Percentiles rank a stretch among this genome's conserved stretches.
Evolutionary conservation across 2,329 filamentous ascomycete species (phyloP).

Genomic region (Nigrospora osmanthi): DNA sequence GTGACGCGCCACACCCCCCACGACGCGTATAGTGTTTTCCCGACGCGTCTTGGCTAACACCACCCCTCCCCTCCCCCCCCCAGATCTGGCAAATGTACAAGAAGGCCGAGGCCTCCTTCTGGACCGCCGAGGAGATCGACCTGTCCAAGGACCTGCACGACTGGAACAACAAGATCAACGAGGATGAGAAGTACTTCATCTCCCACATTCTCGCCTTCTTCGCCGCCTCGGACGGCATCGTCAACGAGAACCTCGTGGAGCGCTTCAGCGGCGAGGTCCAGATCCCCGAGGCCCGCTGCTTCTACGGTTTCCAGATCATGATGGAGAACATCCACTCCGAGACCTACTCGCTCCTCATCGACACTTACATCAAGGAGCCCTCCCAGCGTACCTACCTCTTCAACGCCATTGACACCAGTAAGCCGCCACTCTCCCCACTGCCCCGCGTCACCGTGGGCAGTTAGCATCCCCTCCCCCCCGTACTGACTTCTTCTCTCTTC

Average conservation of each 20-base stretch:
- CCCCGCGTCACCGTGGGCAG: constrained; percentile 45
- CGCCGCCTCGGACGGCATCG: constrained; percentile 95
- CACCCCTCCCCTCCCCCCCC: constrained; percentile 13
- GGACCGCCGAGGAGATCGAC: constrained; percentile 99
- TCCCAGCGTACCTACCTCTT: constrained; percentile 91
- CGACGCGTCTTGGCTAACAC: constrained; percentile 28
- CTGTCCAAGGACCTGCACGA: constrained; percentile 98
- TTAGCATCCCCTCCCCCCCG: not conserved
- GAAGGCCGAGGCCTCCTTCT: constrained; percentile 99
- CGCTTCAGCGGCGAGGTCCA: constrained; percentile 96
- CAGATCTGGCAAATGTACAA: constrained; percentile 99
- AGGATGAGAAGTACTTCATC: constrained; percentile 97
- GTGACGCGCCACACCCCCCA: constrained; percentile 36
- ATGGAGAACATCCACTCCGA: constrained; percentile 99
- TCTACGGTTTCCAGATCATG: constrained; percentile 99
- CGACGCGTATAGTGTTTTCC: constrained; percentile 62
- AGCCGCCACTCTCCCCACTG: constrained; percentile 48
- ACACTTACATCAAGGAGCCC: constrained; percentile 98
- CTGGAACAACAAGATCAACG: constrained; percentile 96
- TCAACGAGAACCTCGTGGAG: constrained; percentile 98
- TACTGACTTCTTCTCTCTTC: constrained; percentile 14
- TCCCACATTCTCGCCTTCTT: constrained; percentile 99
- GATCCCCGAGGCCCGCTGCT: constrained; percentile 95
- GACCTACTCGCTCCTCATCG: constrained; percentile 97
- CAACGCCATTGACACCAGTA: constrained; percentile 97